Base-by-base conservation (phyloP, 371 early-diverging fungal species). In the Massospora cicadina region DNA sequence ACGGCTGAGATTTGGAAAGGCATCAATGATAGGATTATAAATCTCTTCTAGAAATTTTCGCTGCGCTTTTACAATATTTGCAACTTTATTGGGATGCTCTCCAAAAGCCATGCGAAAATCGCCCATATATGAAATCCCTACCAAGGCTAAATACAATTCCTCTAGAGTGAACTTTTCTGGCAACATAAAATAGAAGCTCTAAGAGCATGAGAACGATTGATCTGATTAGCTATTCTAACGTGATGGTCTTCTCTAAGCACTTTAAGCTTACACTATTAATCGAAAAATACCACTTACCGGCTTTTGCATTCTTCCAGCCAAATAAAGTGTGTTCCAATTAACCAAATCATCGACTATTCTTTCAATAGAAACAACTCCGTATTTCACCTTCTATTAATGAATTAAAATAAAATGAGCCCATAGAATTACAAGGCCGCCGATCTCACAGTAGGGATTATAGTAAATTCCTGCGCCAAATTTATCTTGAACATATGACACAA, bases 281-380 rank as follows among this genome's bases (percentile, higher is more conserved):
- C 60, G 24, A 27, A 26, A 10, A 29, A 24, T 58, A 54, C 30
- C 23, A 26, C 17, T 5, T 74, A 90, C 89, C 29, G 98, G 98
- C 70, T 98, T 98, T 67, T 96, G 96, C 84, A 96, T 84, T 54
- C 98, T 83, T 5, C 98, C 98, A 0, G 98, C 94, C 21, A 96
- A 67, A 72, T 96, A 96, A 67, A 95, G 76, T 1, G 90, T 87
- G 59, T 92, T 88, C 98, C 98, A 98, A 69, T 91, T 85, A 55
- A 87, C 75, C 64, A 98, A 71, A 69, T 98, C 98, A 67, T 80
- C 79, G 63, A 87, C 81, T 17, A 96, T 75, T 33, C 74, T 75
- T 67, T 91, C 89, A 70, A 95, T 86, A 5, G 91, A 89, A 12
- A 95, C 86, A 7, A 98, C 98, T 7, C 98, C 98, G 70, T 98